Conservation (phyloP, 768 basidiomycete species). For the Galerina marginata region DNA sequence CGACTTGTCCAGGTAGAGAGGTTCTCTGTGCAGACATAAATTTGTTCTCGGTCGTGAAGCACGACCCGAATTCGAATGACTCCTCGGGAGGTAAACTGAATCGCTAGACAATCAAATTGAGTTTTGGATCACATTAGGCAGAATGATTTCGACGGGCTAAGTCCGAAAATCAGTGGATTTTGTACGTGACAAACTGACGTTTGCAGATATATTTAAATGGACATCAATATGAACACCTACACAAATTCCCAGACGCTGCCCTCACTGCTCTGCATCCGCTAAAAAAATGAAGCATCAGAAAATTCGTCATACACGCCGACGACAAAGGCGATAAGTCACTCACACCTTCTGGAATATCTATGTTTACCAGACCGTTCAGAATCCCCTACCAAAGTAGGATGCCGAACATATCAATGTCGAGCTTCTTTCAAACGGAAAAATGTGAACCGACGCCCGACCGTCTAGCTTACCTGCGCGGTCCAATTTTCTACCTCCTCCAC, state of each 20-base stretch:
- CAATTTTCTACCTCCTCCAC: constrained; percentile 66
- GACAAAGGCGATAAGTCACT: constrained; percentile 27
- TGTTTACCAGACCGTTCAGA: constrained; percentile 57
- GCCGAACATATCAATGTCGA: constrained; percentile 10
- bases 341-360: constrained; percentile 57
- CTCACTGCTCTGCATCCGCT: constrained; percentile 59
- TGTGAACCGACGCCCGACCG: not conserved
- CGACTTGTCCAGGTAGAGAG: not conserved
- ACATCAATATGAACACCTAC: constrained; percentile 22
- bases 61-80: not conserved
- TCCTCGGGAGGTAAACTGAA: not conserved
- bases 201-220: constrained; percentile 24
- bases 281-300: constrained; percentile 14
- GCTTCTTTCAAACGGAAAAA: not conserved
- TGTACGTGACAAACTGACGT: constrained; percentile 9
- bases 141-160: constrained; percentile 16
- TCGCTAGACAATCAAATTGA: constrained; percentile 3
- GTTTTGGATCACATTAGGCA: constrained; percentile 21
- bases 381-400: constrained; percentile 44
- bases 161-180: constrained; percentile 21
- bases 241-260: constrained; percentile 63
- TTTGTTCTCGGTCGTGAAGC: not conserved
- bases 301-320: constrained; percentile 17
- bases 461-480: constrained; percentile 50
- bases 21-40: not conserved